phyloP scores from a whole-genome alignment of 352 stramenopile genomes.

The Phytophthora pistaciae region DNA sequence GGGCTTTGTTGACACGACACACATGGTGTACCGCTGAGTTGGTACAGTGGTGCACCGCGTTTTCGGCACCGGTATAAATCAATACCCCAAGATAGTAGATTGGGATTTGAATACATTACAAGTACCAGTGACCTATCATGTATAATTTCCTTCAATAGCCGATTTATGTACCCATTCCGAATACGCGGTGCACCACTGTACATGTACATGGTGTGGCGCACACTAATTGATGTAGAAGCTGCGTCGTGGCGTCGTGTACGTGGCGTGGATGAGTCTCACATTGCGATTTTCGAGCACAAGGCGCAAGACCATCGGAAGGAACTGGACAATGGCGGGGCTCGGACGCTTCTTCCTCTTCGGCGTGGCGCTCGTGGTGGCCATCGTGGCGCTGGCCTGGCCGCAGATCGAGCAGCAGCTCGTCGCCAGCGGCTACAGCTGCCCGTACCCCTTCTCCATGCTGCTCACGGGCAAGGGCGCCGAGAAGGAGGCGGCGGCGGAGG shows the following conservation, averaged over 20 bases:
- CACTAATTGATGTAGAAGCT: conserved; percentile 18
- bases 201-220: neutral
- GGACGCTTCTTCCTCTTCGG: conserved; percentile 55
- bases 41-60: neutral
- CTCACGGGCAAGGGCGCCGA: conserved; percentile 31
- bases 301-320: conserved; percentile 27
- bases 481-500: conserved; percentile 26
- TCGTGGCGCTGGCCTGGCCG: conserved; percentile 74
- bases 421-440: conserved; percentile 59
- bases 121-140: too few species aligned
- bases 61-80: too few species aligned
- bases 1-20: conserved; percentile 25
- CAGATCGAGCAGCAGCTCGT: conserved; percentile 77
- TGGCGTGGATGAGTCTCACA: conserved; percentile 2
- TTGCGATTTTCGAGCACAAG: conserved; percentile 15
- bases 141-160: too few species aligned
- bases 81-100: too few species aligned
- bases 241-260: conserved; percentile 3
- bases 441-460: conserved; percentile 74
- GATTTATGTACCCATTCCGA: too few species aligned
- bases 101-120: too few species aligned
- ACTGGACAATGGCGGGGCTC: conserved; percentile 36
- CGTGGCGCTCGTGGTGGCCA: conserved; percentile 59
- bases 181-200: too few species aligned
- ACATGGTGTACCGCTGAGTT: neutral